Percentiles rank a stretch among this genome's conserved stretches.
phyloP scores from a whole-genome alignment of 768 basidiomycete species.

The Austroboletus festivus region DNA sequence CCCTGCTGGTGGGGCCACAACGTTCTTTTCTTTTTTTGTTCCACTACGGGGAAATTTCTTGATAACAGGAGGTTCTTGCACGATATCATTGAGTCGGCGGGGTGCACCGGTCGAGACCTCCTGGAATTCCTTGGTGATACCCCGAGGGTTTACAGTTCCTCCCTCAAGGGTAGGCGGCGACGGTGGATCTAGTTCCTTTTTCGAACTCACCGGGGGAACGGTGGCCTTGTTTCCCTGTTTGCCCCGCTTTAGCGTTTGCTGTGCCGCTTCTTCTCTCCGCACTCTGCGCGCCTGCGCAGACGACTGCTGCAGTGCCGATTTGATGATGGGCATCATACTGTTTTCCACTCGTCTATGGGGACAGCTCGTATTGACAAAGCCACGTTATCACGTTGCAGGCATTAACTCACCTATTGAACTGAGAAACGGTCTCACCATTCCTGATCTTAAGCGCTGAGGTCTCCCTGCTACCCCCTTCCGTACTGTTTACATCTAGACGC shows the following conservation, averaged over 20 bases:
- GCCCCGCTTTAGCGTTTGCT: constrained; percentile 17
- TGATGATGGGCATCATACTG: constrained; percentile 63
- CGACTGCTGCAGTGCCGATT: constrained; percentile 57
- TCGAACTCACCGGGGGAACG: constrained; percentile 9
- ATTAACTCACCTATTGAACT: constrained; percentile 67
- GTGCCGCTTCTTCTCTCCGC: constrained; percentile 31
- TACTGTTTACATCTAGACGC: constrained; percentile 22
- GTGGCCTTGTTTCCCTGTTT: constrained; percentile 8
- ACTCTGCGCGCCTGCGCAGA: constrained; percentile 47
- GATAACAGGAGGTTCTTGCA: constrained; percentile 62
- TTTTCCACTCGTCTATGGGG: constrained; percentile 65
- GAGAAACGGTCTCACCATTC: constrained; percentile 67
- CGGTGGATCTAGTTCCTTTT: constrained; percentile 14
- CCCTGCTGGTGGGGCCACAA: constrained; percentile 39
- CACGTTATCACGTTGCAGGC: constrained; percentile 3
- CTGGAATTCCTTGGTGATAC: constrained; percentile 46
- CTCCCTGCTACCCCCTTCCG: constrained; percentile 10
- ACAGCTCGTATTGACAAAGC: constrained; percentile 6
- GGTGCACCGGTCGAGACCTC: constrained; percentile 52
- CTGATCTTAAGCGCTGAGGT: constrained; percentile 45
- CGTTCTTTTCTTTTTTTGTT: constrained; percentile 16
- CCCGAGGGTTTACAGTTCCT: constrained; percentile 18
- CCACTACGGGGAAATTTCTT: constrained; percentile 53
- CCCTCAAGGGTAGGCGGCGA: constrained; percentile 10
- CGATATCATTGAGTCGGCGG: constrained; percentile 68